A percentile compares a stretch with the other conserved stretches of the same genome.
phyloP scores from a whole-genome alignment of 1,284 basidiomycete species.

The Farysia itapuensis region DNA sequence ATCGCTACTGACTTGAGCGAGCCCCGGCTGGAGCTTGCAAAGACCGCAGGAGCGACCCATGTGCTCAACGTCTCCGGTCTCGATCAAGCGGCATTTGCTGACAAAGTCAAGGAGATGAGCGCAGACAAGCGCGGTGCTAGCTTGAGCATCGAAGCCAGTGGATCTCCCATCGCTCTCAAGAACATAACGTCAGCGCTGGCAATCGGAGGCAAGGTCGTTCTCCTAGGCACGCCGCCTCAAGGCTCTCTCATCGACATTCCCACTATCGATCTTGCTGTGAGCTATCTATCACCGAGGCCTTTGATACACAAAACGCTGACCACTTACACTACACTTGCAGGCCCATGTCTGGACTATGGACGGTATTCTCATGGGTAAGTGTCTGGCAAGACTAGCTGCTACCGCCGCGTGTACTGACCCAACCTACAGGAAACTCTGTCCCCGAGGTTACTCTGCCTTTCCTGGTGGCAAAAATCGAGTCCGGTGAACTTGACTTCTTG shows the following conservation, averaged over 20 bases:
- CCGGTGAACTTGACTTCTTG: constrained; percentile 14
- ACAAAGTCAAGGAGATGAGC: constrained; percentile 13
- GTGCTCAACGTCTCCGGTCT: constrained; percentile 9
- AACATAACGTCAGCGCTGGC: constrained; percentile 8
- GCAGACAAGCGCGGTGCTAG: constrained; percentile 12
- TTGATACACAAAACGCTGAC: no score
- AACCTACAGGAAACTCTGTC: constrained; percentile 16
- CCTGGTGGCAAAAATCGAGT: constrained; percentile 16
- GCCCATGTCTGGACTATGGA: constrained; percentile 12
- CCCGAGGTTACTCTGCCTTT: constrained; percentile 16
- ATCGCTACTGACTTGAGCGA: constrained; percentile 17
- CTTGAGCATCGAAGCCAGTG: constrained; percentile 11
- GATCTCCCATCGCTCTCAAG: constrained; percentile 4
- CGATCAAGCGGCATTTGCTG: constrained; percentile 3
- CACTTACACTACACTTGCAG: neutral
- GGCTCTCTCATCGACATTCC: constrained; percentile 4
- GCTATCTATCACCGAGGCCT: no score
- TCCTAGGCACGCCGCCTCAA: constrained; percentile 7
- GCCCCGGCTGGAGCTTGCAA: constrained; percentile 10
- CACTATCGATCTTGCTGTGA: no score
- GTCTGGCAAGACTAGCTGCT: neutral
- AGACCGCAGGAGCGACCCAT: constrained; percentile 12
- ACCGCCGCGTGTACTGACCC: neutral
- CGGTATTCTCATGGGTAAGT: constrained; percentile 18
- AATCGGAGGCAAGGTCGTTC: constrained; percentile 6